Evolutionary conservation across 2,329 filamentous ascomycete genomes (phyloP).

Genomic region (Monosporascus sp.): DNA sequence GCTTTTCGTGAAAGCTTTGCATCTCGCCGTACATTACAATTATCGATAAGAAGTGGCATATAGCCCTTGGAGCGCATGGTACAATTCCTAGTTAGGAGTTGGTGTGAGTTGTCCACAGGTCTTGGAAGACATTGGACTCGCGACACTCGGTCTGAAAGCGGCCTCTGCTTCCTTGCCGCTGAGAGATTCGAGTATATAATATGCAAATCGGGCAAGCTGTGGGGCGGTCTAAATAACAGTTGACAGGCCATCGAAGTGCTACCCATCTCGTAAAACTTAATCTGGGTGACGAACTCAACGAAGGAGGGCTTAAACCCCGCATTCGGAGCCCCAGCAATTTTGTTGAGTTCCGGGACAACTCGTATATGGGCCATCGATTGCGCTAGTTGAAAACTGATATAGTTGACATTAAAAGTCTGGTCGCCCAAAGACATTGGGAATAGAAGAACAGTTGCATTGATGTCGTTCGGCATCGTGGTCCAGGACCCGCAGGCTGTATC

Average conservation of each 20-base stretch:
- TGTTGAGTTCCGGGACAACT: neutral
- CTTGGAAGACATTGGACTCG: neutral
- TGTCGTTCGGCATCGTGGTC: neutral
- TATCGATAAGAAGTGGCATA: neutral
- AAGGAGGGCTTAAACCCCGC: neutral
- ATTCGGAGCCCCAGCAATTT: neutral
- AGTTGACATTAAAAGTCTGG: neutral
- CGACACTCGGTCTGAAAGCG: too few relatives aligned
- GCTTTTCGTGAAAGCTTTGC: neutral
- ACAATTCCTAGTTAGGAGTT: neutral
- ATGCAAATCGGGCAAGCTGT: too few relatives aligned
- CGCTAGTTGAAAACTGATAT: neutral
- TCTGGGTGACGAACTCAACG: neutral
- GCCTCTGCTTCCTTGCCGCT: too few relatives aligned
- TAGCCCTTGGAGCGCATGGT: neutral
- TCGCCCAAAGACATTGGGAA: neutral
- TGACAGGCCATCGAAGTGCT: too few relatives aligned
- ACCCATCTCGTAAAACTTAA: too few relatives aligned
- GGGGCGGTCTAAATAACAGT: too few relatives aligned
- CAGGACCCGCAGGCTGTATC: conserved; percentile 14
- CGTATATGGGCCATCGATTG: neutral
- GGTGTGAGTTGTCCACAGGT: neutral
- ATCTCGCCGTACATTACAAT: neutral
- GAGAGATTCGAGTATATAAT: too few relatives aligned
- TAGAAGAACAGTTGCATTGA: neutral